Conservation (phyloP, 176 grass and related monocot species). For the Secale cereale region DNA sequence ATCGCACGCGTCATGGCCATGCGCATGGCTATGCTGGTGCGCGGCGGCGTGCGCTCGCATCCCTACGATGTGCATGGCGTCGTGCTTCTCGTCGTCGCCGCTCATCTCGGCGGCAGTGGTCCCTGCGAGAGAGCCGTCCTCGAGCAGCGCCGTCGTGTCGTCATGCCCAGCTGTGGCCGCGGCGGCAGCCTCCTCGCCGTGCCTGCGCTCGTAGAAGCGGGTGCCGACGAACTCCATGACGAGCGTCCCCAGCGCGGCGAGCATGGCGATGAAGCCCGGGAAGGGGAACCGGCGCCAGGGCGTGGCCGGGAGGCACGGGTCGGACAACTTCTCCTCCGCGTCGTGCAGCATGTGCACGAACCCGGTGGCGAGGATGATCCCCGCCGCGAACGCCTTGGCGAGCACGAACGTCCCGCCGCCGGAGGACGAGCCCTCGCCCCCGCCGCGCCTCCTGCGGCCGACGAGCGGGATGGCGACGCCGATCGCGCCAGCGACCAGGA, state of each 20-base stretch:
- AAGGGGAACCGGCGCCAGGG: conserved; percentile 78
- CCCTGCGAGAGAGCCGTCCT: not conserved
- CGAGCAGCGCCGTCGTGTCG: conserved; percentile 17
- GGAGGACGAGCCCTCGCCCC: too few relatives aligned
- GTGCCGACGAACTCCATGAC: conserved; percentile 68
- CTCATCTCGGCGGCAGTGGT: not conserved
- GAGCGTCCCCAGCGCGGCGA: conserved; percentile 71
- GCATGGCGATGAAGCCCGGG: conserved; percentile 79
- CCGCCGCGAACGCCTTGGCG: conserved; percentile 77
- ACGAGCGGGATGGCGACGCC: conserved; percentile 66
- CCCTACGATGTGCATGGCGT: conserved; percentile 59
- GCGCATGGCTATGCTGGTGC: conserved; percentile 40
- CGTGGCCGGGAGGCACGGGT: conserved; percentile 49
- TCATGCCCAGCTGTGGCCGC: not conserved
- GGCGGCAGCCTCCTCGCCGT: not conserved
- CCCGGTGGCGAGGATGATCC: conserved; percentile 86
- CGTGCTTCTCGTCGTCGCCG: not conserved
- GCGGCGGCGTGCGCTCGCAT: conserved; percentile 50
- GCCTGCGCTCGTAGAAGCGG: conserved; percentile 58
- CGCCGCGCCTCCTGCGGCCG: conserved; percentile 1
- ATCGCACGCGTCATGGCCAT: conserved; percentile 10
- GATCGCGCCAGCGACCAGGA: conserved; percentile 42
- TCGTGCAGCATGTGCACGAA: conserved; percentile 80
- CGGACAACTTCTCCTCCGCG: conserved; percentile 42
- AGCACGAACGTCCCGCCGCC: conserved; percentile 45